Base-by-base conservation (phyloP, 2,329 filamentous ascomycete species). In the Talaromyces sp. region DNA sequence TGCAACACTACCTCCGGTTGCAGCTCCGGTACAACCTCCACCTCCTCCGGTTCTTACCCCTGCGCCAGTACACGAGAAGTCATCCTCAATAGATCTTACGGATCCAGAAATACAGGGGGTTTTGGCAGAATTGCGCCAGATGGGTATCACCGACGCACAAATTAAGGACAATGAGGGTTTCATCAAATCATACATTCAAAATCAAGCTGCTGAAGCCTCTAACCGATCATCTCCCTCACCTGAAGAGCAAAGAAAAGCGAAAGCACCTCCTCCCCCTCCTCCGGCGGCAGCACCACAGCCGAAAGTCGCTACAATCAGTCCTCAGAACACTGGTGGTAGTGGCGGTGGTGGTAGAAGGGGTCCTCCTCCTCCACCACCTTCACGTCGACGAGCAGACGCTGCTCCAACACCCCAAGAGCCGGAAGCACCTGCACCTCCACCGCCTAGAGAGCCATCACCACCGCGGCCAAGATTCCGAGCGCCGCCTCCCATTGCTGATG, bases 401-500 rank as follows among this genome's bases (percentile, higher is more conserved):
- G 75, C 81, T 82, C 82, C 31, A 70, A 70, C 51, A 63, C 70
- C 40, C n/a, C 64, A 63, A 58, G 70, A 71, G 72, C 88, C 71
- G 78, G 88, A 77, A 77, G 90, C 82, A 81, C 85, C 77, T 77
- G 82, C 75, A 82, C 78, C 81, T 17, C 79, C 81, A 43, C 87
- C 91, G n/a, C 85, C 89, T 34, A 84, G 88, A 73, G 89, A 92
- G 67, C 86, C 89, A 15, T 88, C 89, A 15, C 91, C 92, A 13
- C 87, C 89, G 25, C 85, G 89, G 61, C 87, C 87, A 8, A 85
- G 84, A 71, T 98, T 96, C 80, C 86, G 88, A 69, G 94, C 92
- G 8, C 95, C 95, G 54, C 95, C 95, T 38, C 91, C 94, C 2
- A 80, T 98, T 67, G 88, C 92, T 64, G 93, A 97, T 76, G 95